Base-by-base conservation (phyloP, 1,284 basidiomycete genomes). In the Pterulicium gracile region DNA sequence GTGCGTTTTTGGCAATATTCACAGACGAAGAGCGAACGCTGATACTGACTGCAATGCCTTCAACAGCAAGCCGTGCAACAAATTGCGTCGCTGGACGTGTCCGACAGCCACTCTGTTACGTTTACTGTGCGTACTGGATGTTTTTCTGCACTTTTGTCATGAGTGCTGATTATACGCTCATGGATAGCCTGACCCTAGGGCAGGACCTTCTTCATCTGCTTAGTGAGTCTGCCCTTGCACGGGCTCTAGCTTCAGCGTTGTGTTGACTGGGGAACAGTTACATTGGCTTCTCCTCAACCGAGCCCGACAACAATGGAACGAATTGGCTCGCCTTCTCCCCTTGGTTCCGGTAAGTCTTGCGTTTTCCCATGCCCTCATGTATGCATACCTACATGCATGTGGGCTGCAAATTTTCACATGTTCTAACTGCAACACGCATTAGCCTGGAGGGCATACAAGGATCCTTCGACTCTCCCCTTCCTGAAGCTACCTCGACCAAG, bases 371-470 rank as follows among this genome's bases (percentile, higher is more conserved):
- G 72, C 61, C 2, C 32, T 4, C 15, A 18, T 22, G 12, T 35
- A 13, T 21, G 42, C 12, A 45, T 21, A 19, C n/a, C 22, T 20
- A 10, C 22, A n/a, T n/a, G n/a, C n/a, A 39, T 42, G 34, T 45
- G 32, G 17, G 51, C 10, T 15, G 15, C 10, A 10, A 34, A 10
- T 34, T 34, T 34, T 34, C 27, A 10, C 15, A 34, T 34, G 15
- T 34, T 15, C 10, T 15, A 34, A 15, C 27, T 34, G 12, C 15
- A 34, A 34, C 15, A 15, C 15, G 10, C 15, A 34, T 34, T 34
- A 82, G 77, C 5, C 64, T 84, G 21, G 58, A 65, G 32, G 65
- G 66, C 32, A 81, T 84, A 80, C 64, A 64, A 5, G 81, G 81
- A 42, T 75, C 73, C 20, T 70, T 77, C 54, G 52, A 62, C 10